Evolutionary conservation across 495 filamentous ascomycete species (phyloP), one percentile per base, ranked within the genome.

Genomic region (Lasiosphaeria ovina): DNA sequence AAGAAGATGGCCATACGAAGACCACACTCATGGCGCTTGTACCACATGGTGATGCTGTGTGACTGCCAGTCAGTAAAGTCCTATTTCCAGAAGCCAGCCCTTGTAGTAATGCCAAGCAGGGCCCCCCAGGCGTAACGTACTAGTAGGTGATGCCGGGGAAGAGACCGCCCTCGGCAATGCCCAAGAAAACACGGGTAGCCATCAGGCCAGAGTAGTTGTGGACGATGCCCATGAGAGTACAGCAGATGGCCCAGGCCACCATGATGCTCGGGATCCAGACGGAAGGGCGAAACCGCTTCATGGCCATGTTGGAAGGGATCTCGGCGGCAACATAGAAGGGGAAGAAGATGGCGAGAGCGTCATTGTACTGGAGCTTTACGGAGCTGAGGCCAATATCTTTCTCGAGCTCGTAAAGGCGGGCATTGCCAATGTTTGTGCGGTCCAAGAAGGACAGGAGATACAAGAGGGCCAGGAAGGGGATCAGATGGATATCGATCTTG

Each of bases 1-100:
- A 92, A 93, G 81, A 96, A 95, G 59, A 94, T 88, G 38, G 91
- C 87, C 65, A 86, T 85, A 56, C 88, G 82, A 44, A 79, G 75
- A 62, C 90, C 63, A n/a, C 81, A 83, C 66, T 86, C 83, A 60
- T 86, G 82, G 3, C 74, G 72, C 7, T 85, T 80, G 58, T 91
- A 91, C 88, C 88, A 91, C 67, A 85, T 82, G 2, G 86, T 86
- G 54, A 89, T 83, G 66, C 88, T 72, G 44, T 45, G 24, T 6
- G 40, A 24, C 40, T n/a, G 6, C 24, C 5, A 8, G 55, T 57
- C 38, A 57, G 55, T 34, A 31, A 48, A 35, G 24, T 2, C 24
- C 24, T 24, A 24, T 24, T 24, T 24, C 24, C 24, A 24, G 24
- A 24, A 24, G 2, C 24, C 24, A 24, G 24, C 24, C 24, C 24